These are phyloP conservation scores for Delitschia confertaspora DNA, from an alignment of 495 filamentous ascomycete genomes.

Conservation along the genomic window DNA sequence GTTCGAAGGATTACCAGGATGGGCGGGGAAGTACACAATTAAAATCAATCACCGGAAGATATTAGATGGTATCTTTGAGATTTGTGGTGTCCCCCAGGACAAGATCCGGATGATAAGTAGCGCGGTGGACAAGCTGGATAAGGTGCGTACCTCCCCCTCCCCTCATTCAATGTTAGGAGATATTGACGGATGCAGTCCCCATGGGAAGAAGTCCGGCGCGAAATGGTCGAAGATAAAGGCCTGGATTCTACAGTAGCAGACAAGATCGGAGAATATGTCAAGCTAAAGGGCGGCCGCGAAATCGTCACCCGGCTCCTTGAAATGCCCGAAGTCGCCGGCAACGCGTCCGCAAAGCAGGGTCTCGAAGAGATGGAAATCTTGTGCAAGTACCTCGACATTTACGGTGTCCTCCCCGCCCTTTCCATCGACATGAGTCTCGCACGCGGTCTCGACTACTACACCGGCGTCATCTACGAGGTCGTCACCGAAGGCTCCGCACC, in stretches of 20 bases:
- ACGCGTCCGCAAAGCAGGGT: conserved; percentile 64
- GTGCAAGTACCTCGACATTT: conserved; percentile 72
- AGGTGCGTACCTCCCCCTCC: conserved; percentile 31
- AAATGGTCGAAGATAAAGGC: conserved; percentile 91
- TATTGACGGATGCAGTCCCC: conserved; percentile 37
- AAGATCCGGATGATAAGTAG: conserved; percentile 81
- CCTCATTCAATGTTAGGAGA: background rate
- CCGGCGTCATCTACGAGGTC: conserved; percentile 87
- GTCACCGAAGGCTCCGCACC: conserved; percentile 77
- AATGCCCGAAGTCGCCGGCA: conserved; percentile 55
- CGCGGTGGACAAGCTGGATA: conserved; percentile 94
- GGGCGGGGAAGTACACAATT: conserved; percentile 65
- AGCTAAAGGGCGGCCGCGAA: conserved; percentile 49
- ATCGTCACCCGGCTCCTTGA: conserved; percentile 41
- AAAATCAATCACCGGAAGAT: conserved; percentile 96
- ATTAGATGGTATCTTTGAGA: conserved; percentile 82
- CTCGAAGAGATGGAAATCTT: conserved; percentile 74
- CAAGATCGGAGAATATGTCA: conserved; percentile 74
- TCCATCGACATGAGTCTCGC: conserved; percentile 79
- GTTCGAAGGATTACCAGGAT: conserved; percentile 65
- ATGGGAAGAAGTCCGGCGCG: conserved; percentile 81
- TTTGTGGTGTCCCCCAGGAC: conserved; percentile 78
- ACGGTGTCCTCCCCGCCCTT: conserved; percentile 58
- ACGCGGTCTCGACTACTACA: conserved; percentile 88
- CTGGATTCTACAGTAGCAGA: conserved; percentile 66